Percentiles rank a stretch among this genome's conserved stretches.
Evolutionary conservation across 805 yeast species (phyloP).

Genomic region (Saccharomycopsis microspora): DNA sequence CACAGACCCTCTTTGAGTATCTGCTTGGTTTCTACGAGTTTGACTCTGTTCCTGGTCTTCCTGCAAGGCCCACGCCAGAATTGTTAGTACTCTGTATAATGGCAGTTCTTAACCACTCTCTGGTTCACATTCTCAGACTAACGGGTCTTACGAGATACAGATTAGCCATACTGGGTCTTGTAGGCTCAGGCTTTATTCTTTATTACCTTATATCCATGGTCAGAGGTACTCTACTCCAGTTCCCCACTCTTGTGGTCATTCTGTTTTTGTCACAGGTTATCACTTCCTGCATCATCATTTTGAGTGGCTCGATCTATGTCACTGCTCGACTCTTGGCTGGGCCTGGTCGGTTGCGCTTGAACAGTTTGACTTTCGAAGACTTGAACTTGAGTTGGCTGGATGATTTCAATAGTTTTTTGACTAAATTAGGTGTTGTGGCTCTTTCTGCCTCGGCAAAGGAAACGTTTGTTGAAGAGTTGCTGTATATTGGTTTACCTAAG

Average conservation of each 20-base stretch:
- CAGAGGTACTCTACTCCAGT: constrained; percentile 30
- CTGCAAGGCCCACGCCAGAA: constrained; percentile 39
- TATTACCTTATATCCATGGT: constrained; percentile 33
- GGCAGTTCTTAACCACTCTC: constrained; percentile 46
- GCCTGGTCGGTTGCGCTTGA: constrained; percentile 13
- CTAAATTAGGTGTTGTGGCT: constrained; percentile 50
- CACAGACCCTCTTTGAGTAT: constrained; percentile 64
- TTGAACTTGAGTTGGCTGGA: constrained; percentile 33
- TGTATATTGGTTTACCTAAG: constrained; percentile 34
- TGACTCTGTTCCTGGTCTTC: constrained; percentile 1
- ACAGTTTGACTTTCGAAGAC: constrained; percentile 23
- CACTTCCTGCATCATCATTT: constrained; percentile 34
- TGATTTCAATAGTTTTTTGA: constrained; percentile 54
- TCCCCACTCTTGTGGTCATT: constrained; percentile 45
- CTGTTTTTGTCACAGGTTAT: constrained; percentile 61
- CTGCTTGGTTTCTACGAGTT: constrained; percentile 67
- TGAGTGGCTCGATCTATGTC: constrained; percentile 43
- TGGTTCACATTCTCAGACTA: constrained; percentile 53
- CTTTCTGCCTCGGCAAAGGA: constrained; percentile 58
- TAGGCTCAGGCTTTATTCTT: constrained; percentile 41
- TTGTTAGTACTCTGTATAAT: constrained; percentile 39
- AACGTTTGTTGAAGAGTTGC: constrained; percentile 50
- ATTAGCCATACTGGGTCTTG: constrained; percentile 48
- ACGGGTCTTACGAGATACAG: constrained; percentile 41
- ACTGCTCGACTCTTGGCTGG: constrained; percentile 39